These are phyloP conservation scores for Tylopilus plumbeoviolaceoides DNA, from an alignment of 768 basidiomycete genomes.

Conservation along the genomic window DNA sequence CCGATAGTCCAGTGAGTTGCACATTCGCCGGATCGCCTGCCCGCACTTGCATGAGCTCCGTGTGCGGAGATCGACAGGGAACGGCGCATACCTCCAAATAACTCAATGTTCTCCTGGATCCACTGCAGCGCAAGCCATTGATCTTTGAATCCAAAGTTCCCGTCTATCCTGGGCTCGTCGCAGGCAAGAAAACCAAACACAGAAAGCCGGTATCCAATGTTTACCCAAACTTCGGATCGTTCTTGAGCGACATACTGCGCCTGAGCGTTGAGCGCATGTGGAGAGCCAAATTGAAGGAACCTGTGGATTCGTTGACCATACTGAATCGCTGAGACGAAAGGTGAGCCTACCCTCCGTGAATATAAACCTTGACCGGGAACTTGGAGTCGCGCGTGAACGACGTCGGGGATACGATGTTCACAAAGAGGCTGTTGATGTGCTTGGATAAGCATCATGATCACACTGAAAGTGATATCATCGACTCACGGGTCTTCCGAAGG, in stretches of 20 bases:
- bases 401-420: slow-evolving; percentile 61
- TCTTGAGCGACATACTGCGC: slow-evolving; percentile 63
- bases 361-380: slow-evolving; percentile 69
- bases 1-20: slow-evolving; percentile 24
- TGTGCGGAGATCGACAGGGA: neutral
- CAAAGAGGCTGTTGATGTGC: slow-evolving; percentile 44
- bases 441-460: neutral
- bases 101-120: slow-evolving; percentile 61
- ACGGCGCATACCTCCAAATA: slow-evolving; percentile 57
- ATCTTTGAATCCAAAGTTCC: slow-evolving; percentile 82
- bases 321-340: neutral
- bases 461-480: neutral
- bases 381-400: slow-evolving; percentile 36
- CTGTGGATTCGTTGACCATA: neutral
- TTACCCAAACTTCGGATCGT: slow-evolving; percentile 66
- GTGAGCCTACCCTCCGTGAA: slow-evolving; percentile 65
- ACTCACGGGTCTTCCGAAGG: slow-evolving; percentile 68
- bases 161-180: slow-evolving; percentile 53
- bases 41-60: neutral
- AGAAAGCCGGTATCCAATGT: slow-evolving; percentile 71
- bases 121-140: slow-evolving; percentile 75
- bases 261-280: slow-evolving; percentile 31
- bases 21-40: slow-evolving; percentile 59
- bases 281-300: neutral
- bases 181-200: slow-evolving; percentile 71